Percentiles rank a stretch among this genome's conserved stretches.
These are phyloP conservation scores for Phaseolus coccineus DNA, from an alignment of 331 rosid species.

Conservation along the genomic window DNA sequence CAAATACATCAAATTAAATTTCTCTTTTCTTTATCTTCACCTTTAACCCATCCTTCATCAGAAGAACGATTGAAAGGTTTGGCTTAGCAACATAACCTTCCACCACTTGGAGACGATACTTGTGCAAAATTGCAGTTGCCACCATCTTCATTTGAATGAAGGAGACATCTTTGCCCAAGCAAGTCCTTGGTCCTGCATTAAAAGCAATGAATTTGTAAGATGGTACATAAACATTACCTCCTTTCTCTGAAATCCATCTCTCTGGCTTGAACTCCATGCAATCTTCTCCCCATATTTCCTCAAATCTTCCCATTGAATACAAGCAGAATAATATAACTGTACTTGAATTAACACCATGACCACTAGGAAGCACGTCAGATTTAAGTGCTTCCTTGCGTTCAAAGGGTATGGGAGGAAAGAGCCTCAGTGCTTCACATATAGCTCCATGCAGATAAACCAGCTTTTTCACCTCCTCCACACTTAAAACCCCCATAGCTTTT, in stretches of 20 bases:
- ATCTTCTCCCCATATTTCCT: conserved; percentile 42
- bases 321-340: conserved; percentile 37
- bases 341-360: conserved; percentile 42
- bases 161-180: conserved; percentile 57
- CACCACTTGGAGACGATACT: conserved; percentile 37
- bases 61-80: conserved; percentile 43
- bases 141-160: conserved; percentile 58
- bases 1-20: too few relatives aligned
- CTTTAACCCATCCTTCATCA: conserved; percentile 58
- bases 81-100: conserved; percentile 40
- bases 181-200: conserved; percentile 58
- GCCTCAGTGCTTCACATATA: conserved; percentile 55
- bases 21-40: conserved; percentile 28
- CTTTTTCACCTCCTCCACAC: conserved; percentile 7
- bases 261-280: conserved; percentile 61
- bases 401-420: conserved; percentile 57
- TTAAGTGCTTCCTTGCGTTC: conserved; percentile 35
- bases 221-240: conserved; percentile 40
- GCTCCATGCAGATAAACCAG: conserved; percentile 59
- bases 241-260: conserved; percentile 58
- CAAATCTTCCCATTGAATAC: conserved; percentile 60
- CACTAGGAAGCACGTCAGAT: conserved; percentile 55
- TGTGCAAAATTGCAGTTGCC: conserved; percentile 46
- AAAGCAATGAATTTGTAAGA: conserved; percentile 55
- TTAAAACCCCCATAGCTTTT: background rate